These are phyloP conservation scores for Verticillium isaacii DNA, from an alignment of 2,329 filamentous ascomycete species.

Conservation along the genomic window DNA sequence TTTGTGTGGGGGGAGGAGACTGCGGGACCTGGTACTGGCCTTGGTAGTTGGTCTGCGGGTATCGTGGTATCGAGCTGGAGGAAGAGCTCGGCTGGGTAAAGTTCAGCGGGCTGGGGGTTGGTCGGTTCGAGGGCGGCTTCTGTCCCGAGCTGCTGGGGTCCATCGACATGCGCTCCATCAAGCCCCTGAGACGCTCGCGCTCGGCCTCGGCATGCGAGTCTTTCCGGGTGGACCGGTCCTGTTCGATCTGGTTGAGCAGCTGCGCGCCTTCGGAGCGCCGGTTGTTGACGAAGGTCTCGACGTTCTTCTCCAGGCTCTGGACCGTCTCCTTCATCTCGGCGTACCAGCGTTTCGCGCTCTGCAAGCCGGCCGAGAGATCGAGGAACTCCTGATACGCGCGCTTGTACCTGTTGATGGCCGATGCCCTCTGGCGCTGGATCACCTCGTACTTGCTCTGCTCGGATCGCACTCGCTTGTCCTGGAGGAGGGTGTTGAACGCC, in stretches of 20 bases:
- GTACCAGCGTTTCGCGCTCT: slow-evolving; percentile 90
- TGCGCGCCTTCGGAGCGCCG: slow-evolving; percentile 86
- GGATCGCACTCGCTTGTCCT: slow-evolving; percentile 87
- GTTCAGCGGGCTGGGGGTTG: slow-evolving; percentile 28
- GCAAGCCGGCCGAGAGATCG: slow-evolving; percentile 79
- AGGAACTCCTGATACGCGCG: slow-evolving; percentile 89
- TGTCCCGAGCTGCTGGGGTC: slow-evolving; percentile 49
- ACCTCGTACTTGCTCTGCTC: slow-evolving; percentile 95
- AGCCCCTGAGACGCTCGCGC: slow-evolving; percentile 74
- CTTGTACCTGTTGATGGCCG: slow-evolving; percentile 82
- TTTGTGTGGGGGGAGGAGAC: slow-evolving; percentile 49
- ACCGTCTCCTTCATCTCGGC: slow-evolving; percentile 93
- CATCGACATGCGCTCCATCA: slow-evolving; percentile 96
- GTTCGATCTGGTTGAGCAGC: slow-evolving; percentile 82
- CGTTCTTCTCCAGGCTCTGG: slow-evolving; percentile 88
- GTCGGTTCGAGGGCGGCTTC: slow-evolving; percentile 26
- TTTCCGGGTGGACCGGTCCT: slow-evolving; percentile 62
- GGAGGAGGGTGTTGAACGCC: slow-evolving; percentile 80
- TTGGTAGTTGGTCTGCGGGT: slow-evolving; percentile 48
- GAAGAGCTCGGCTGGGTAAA: slow-evolving; percentile 22
- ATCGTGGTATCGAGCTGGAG: slow-evolving; percentile 29
- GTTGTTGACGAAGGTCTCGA: slow-evolving; percentile 96
- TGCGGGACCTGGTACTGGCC: slow-evolving; percentile 57
- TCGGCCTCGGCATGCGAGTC: slow-evolving; percentile 69
- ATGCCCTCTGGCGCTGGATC: slow-evolving; percentile 75